These are phyloP conservation scores for Gnaphalium uliginosum DNA, from an alignment of 129 eudicot species.

Conservation along the genomic window DNA sequence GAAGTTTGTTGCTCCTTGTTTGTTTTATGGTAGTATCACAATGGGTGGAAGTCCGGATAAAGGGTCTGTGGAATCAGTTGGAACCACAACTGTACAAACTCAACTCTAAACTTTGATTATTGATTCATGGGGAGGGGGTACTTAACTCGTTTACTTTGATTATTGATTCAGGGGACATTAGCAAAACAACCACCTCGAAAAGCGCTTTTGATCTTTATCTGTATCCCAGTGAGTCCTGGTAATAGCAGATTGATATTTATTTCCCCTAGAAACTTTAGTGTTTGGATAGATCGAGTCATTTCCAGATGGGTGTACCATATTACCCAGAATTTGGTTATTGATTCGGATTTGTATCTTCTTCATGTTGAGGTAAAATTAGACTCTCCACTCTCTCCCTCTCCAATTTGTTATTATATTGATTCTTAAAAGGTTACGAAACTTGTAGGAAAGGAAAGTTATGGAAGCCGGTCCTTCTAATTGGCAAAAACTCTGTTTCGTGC, in stretches of 20 bases:
- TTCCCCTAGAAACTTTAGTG: constrained; percentile 9
- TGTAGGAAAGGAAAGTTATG: neutral
- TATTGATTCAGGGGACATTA: neutral
- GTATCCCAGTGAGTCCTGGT: constrained; percentile 14
- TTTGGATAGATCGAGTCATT: constrained; percentile 1
- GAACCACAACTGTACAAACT: neutral
- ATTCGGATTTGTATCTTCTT: constrained; percentile 4
- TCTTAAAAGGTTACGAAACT: neutral
- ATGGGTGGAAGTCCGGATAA: neutral
- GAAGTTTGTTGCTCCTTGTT: constrained; percentile 13
- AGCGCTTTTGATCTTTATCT: constrained; percentile 6
- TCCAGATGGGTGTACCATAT: constrained; percentile 8
- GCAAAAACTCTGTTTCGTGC: neutral
- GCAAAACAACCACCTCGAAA: neutral
- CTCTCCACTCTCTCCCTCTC: neutral
- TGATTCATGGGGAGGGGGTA: neutral
- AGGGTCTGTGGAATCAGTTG: neutral
- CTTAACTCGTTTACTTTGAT: neutral
- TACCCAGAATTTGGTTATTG: neutral
- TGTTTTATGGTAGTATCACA: constrained; percentile 13
- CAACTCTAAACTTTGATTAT: neutral
- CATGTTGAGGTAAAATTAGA: neutral
- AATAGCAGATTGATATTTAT: constrained; percentile 7
- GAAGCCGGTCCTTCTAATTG: neutral
- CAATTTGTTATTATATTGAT: neutral